phyloP scores from a whole-genome alignment of 306 rosid genomes.

The Heteromeles arbutifolia region DNA sequence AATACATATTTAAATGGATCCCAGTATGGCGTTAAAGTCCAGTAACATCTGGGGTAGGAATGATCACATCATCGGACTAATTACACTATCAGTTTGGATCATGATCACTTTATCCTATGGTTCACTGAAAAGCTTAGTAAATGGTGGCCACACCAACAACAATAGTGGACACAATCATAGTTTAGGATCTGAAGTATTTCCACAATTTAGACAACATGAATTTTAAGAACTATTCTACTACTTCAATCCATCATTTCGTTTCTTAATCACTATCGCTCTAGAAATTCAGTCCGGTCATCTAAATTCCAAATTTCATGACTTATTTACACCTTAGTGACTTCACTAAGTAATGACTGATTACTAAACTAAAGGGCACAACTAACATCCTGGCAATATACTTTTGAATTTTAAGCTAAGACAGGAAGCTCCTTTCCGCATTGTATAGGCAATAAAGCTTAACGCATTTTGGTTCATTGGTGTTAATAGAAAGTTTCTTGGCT shows the following conservation, averaged over 20 bases:
- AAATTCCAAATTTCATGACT: background rate
- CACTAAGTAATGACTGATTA: background rate
- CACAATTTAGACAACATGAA: background rate
- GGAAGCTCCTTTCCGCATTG: background rate
- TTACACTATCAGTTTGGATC: background rate
- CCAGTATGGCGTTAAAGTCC: background rate
- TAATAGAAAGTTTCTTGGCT: background rate
- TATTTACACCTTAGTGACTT: background rate
- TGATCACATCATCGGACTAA: background rate
- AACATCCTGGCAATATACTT: background rate
- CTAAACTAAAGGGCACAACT: background rate
- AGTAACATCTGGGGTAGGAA: background rate
- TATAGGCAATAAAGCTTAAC: background rate
- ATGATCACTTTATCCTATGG: no score
- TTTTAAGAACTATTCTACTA: background rate
- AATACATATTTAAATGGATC: background rate
- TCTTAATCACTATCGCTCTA: background rate
- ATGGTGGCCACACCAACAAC: background rate
- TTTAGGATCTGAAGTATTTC: background rate
- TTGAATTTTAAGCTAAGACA: background rate
- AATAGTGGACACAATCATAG: background rate
- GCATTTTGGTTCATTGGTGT: background rate
- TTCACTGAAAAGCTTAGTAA: background rate
- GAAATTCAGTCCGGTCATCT: background rate
- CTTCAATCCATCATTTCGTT: background rate